A percentile compares a stretch with the other conserved stretches of the same genome.
Conservation (phyloP, 345 rosid species). For the Brassica nigra region DNA sequence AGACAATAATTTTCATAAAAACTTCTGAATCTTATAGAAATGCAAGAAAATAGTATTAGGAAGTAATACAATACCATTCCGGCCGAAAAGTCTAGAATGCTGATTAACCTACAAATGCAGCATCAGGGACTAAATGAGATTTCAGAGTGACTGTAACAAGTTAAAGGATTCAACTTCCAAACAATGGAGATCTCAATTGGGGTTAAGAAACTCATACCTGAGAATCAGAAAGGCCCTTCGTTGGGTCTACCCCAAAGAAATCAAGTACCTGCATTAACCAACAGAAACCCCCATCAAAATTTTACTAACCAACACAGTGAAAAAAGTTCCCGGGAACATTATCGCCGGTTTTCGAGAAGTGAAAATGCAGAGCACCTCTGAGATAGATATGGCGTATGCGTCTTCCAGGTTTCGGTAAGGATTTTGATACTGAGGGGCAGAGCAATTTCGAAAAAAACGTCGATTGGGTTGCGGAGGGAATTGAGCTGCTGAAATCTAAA, state of each 20-base stretch:
- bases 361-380: slow-evolving; percentile 63
- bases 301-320: background rate
- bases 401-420: slow-evolving; percentile 61
- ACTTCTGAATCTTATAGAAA: background rate
- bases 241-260: slow-evolving; percentile 77
- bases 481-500: slow-evolving; percentile 25
- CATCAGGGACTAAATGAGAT: background rate
- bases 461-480: slow-evolving; percentile 17
- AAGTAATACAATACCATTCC: slow-evolving; percentile 62
- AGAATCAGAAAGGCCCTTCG: slow-evolving; percentile 78
- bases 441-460: background rate
- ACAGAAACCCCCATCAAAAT: background rate
- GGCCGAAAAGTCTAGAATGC: slow-evolving; percentile 65
- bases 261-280: slow-evolving; percentile 68
- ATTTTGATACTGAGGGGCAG: background rate
- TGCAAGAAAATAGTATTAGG: background rate
- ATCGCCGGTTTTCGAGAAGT: background rate
- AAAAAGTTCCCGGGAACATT: too few species aligned
- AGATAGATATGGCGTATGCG: slow-evolving; percentile 90
- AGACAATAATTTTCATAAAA: background rate
- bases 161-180: background rate
- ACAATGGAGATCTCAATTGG: slow-evolving; percentile 19
- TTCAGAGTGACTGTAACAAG: slow-evolving; percentile 4
- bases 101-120: slow-evolving; percentile 57
- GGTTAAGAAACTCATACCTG: slow-evolving; percentile 56